Base-by-base conservation (phyloP, 441 rosid genomes). In the Monsonia emarginata region DNA sequence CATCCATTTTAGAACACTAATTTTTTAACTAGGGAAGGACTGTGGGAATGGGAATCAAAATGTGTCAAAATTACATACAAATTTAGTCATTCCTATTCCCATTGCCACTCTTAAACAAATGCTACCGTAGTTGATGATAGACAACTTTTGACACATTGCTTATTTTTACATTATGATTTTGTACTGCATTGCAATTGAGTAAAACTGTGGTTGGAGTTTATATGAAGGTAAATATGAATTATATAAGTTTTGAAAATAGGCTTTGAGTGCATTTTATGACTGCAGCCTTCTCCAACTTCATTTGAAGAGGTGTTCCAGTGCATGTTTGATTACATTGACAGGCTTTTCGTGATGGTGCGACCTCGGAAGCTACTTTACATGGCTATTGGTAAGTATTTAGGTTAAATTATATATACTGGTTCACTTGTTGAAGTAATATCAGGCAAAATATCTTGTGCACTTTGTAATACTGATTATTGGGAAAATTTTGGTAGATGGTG, bases 271-370 rank as follows among this genome's bases (percentile, higher is more conserved):
- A n/a, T 71, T 72, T 65, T 48, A 40, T 7, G 6, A 22, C 13
- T 88, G 85, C 83, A 91, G 97, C 92, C 97, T 65, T 78, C 95
- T 19, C 97, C 96, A 2, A 81, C 85, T 2, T 81, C 92, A 0
- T 91, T 85, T 68, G 84, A 80, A 1, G 96, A 86, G 78, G 95
- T 91, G 60, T 91, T 91, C 75, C 85, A 85, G 76, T 81, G 87
- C 31, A 87, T 89, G 90, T 91, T 91, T 80, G 95, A 89, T 31
- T 91, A 91, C 72, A 91, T 87, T 46, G 97, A 91, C 76, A 78
- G 95, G 22, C 88, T 91, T 72, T 89, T 91, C 32, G 87, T 83
- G 71, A 91, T 91, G 89, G 97, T 91, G 44, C 77, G 97, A 19
- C 97, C 97, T 64, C 75, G 97, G 57, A 89, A 86, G 73, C 61